phyloP scores from a whole-genome alignment of 2,329 filamentous ascomycete genomes.

The Colletotrichum musicola region DNA sequence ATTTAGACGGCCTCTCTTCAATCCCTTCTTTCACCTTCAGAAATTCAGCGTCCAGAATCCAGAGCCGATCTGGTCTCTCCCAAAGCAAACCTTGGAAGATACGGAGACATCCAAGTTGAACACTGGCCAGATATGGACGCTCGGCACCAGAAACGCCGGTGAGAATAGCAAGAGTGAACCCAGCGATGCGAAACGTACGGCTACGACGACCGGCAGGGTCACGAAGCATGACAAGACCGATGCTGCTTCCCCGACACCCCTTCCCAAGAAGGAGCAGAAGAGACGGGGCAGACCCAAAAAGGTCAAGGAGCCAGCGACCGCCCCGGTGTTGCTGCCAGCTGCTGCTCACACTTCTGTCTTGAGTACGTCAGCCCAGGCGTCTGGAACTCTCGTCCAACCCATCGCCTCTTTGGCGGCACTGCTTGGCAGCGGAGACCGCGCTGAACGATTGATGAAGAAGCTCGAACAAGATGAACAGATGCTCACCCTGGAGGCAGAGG shows the following conservation, averaged over 20 bases:
- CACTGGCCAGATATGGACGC: slow-evolving; percentile 17
- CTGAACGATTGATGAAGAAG: slow-evolving; percentile 3
- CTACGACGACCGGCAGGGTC: slow-evolving; percentile 24
- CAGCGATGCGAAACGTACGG: background rate
- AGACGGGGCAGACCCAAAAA: slow-evolving; percentile 22
- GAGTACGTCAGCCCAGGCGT: background rate
- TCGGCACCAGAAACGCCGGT: slow-evolving; percentile 5
- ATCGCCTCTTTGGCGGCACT: slow-evolving; percentile 1
- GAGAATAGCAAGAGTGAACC: background rate
- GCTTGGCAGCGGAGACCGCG: background rate
- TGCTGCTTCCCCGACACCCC: slow-evolving; percentile 16
- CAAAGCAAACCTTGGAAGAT: background rate
- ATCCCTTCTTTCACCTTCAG: slow-evolving; percentile 10
- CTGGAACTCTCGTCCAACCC: slow-evolving; percentile 13
- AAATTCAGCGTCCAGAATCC: slow-evolving; percentile 11
- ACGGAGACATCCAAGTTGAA: background rate
- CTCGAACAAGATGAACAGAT: slow-evolving; percentile 19
- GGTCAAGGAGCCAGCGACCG: background rate
- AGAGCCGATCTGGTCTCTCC: background rate
- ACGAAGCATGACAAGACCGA: slow-evolving; percentile 14
- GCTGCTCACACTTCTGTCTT: background rate
- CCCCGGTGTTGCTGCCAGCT: background rate
- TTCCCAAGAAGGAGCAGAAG: slow-evolving; percentile 22
- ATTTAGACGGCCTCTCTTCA: slow-evolving; percentile 1
- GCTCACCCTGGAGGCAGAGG: slow-evolving; percentile 27